These are phyloP conservation scores for Lentinula edodes DNA, from an alignment of 768 basidiomycete species.

Conservation along the genomic window DNA sequence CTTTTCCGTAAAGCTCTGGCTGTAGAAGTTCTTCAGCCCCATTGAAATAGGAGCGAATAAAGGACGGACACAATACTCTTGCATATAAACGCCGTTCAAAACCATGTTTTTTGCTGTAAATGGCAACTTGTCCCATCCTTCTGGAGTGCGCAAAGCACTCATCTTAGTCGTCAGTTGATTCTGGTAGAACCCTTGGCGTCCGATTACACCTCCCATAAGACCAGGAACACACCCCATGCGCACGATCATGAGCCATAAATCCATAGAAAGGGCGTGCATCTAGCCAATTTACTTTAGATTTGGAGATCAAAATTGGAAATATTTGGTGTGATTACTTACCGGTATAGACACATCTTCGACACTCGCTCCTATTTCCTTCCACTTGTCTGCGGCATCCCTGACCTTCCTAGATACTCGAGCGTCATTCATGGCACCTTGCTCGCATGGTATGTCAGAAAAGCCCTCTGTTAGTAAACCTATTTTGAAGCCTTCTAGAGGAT, in stretches of 20 bases:
- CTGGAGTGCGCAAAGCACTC: not conserved
- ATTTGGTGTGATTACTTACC: not conserved
- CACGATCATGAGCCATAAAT: not conserved
- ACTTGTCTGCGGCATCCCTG: not conserved
- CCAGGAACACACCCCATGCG: not conserved
- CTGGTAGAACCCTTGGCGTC: not conserved
- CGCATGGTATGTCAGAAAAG: not conserved
- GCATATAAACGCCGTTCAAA: slow-evolving; percentile 3
- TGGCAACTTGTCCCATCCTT: slow-evolving; percentile 4
- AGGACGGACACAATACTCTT: not conserved
- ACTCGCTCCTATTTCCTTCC: not conserved
- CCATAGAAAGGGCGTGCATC: not conserved
- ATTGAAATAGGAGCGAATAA: not conserved
- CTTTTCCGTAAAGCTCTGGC: slow-evolving; percentile 6
- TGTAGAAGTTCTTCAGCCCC: not conserved
- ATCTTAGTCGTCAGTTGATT: not conserved
- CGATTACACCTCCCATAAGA: not conserved
- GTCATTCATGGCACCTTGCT: not conserved
- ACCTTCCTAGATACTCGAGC: not conserved
- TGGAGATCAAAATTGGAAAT: not conserved
- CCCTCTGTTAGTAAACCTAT: slow-evolving; percentile 5
- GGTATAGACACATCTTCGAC: slow-evolving; percentile 4
- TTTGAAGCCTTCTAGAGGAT: slow-evolving; percentile 1
- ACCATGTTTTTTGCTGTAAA: slow-evolving; percentile 2
- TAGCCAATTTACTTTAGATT: not conserved